Percentiles rank a stretch among this genome's conserved stretches.
Conservation (phyloP, 345 rosid genomes). For the Pelargonium nanum region DNA sequence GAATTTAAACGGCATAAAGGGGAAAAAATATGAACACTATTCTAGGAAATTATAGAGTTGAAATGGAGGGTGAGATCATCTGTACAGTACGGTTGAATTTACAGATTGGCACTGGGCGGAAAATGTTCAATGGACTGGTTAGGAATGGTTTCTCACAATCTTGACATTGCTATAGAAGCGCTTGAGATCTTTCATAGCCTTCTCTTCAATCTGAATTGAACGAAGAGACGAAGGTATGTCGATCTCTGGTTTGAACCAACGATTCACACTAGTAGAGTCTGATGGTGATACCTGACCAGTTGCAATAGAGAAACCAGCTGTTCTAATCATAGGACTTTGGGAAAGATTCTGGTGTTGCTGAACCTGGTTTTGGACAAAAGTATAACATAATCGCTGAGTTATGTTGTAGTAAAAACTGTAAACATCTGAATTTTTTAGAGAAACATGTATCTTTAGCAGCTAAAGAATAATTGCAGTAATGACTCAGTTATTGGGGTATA, state of each 20-base stretch:
- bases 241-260: conserved; percentile 88
- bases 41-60: neutral
- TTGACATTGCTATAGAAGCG: conserved; percentile 80
- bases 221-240: conserved; percentile 66
- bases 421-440: too few relatives aligned
- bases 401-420: too few relatives aligned
- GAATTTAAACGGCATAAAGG: neutral
- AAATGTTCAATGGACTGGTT: conserved; percentile 8
- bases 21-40: neutral
- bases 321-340: conserved; percentile 60
- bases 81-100: neutral
- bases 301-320: conserved; percentile 60
- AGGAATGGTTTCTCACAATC: conserved; percentile 55
- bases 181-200: conserved; percentile 86
- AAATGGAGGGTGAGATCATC: neutral
- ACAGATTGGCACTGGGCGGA: neutral
- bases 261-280: conserved; percentile 66
- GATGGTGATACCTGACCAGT: conserved; percentile 72
- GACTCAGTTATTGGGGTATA: too few relatives aligned
- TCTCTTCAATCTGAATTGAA: conserved; percentile 88
- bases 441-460: too few relatives aligned
- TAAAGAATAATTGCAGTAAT: too few relatives aligned
- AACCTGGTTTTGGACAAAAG: conserved; percentile 29
- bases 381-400: too few relatives aligned
- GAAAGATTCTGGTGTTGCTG: conserved; percentile 46